Conservation (phyloP, 2,329 filamentous ascomycete species). For the Penicillium olsonii region DNA sequence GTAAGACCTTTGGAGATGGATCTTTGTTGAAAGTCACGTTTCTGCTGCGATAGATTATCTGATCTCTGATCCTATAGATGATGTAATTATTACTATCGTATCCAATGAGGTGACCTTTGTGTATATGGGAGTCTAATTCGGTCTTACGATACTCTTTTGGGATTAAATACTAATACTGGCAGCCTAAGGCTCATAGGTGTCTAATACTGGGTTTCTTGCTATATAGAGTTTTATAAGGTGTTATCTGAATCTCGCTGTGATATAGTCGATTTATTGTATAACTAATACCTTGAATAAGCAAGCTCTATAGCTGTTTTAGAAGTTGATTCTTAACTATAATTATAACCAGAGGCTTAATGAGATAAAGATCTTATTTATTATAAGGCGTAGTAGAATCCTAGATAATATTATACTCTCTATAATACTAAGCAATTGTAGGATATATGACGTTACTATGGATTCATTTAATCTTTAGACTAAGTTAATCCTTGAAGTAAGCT, state of each 20-base stretch:
- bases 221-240: neutral
- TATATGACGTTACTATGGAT: no score
- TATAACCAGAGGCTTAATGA: neutral
- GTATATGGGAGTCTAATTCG: neutral
- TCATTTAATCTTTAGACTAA: no score
- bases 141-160: neutral
- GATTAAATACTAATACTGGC: neutral
- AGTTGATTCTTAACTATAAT: neutral
- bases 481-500: no score
- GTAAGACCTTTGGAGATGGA: neutral
- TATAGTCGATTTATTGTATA: neutral
- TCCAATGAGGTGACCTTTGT: neutral
- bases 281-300: neutral
- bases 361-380: neutral
- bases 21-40: neutral
- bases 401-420: no score
- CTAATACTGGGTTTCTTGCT: neutral
- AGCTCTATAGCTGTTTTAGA: neutral
- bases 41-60: neutral
- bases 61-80: neutral
- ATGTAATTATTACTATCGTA: neutral
- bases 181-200: neutral
- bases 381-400: neutral
- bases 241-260: neutral
- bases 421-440: no score